Conservation (phyloP, 169 alveolate genomes). For the Cryptosporidium tyzzeri region DNA sequence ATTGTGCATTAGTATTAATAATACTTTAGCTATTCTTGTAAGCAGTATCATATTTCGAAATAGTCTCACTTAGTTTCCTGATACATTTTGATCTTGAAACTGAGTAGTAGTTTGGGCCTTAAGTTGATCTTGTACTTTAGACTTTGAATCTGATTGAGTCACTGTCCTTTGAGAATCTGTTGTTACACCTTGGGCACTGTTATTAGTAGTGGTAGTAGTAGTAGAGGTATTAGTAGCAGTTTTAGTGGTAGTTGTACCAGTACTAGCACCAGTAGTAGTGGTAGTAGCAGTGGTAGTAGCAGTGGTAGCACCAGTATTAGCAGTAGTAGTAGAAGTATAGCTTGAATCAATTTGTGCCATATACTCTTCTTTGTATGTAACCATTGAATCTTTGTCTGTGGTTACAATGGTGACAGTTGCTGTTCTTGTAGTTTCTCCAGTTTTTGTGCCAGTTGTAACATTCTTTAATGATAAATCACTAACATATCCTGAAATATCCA, state of each 20-base stretch:
- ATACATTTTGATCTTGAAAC: slow-evolving; percentile 42
- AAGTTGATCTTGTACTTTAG: background rate
- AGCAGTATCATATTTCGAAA: background rate
- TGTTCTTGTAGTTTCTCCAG: background rate
- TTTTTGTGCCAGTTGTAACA: background rate
- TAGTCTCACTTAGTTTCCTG: slow-evolving; percentile 3
- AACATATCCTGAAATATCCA: slow-evolving; percentile 2
- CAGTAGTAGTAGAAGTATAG: slow-evolving; percentile 2
- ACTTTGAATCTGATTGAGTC: background rate
- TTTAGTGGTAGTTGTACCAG: background rate
- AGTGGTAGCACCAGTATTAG: background rate
- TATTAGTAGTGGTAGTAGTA: background rate
- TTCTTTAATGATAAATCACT: background rate
- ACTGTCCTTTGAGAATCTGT: background rate
- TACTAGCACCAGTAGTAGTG: background rate
- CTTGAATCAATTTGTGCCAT: slow-evolving; percentile 9
- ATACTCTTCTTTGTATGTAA: background rate
- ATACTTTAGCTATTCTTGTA: background rate
- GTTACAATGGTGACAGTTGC: slow-evolving; percentile 7
- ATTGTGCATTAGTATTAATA: too few relatives aligned
- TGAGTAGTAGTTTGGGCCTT: slow-evolving; percentile 14
- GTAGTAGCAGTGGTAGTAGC: background rate
- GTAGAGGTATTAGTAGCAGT: background rate
- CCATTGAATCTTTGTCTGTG: slow-evolving; percentile 32
- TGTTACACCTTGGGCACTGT: too few relatives aligned